Percentiles rank a stretch among this genome's conserved stretches.
Conservation (phyloP, 306 rosid genomes). For the Rubus idaeus region DNA sequence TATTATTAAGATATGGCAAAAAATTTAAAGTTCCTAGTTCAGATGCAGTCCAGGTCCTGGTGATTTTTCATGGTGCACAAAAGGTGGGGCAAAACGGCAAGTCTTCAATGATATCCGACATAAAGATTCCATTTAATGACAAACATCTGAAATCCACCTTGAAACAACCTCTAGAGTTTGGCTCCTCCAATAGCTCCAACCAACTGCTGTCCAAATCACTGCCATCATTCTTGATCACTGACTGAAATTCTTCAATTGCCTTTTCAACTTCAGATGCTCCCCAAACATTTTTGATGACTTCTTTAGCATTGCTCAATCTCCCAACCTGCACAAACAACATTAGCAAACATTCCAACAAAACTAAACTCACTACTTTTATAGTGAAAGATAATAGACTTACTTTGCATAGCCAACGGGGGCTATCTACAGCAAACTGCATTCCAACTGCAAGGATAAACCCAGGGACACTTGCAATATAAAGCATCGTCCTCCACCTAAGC, state of each 20-base stretch:
- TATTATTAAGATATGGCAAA: background rate
- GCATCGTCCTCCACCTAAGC: slow-evolving; percentile 93
- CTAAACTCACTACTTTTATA: background rate
- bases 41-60: background rate
- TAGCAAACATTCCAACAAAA: slow-evolving; percentile 9
- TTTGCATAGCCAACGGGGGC: slow-evolving; percentile 96
- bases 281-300: slow-evolving; percentile 67
- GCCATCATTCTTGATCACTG: slow-evolving; percentile 69
- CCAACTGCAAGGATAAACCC: slow-evolving; percentile 68
- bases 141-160: slow-evolving; percentile 50
- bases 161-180: slow-evolving; percentile 90
- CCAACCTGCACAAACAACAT: slow-evolving; percentile 59
- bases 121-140: slow-evolving; percentile 19
- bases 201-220: slow-evolving; percentile 72
- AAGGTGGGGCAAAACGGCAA: background rate
- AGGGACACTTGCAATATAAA: slow-evolving; percentile 80
- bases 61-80: background rate
- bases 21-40: background rate
- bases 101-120: background rate
- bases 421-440: slow-evolving; percentile 89
- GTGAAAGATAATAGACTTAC: slow-evolving; percentile 39
- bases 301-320: slow-evolving; percentile 58
- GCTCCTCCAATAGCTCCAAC: slow-evolving; percentile 73
- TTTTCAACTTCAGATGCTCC: slow-evolving; percentile 74
- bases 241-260: slow-evolving; percentile 74